Conservation (phyloP, 148 eudicot species). For the Rhododendron henanense region DNA sequence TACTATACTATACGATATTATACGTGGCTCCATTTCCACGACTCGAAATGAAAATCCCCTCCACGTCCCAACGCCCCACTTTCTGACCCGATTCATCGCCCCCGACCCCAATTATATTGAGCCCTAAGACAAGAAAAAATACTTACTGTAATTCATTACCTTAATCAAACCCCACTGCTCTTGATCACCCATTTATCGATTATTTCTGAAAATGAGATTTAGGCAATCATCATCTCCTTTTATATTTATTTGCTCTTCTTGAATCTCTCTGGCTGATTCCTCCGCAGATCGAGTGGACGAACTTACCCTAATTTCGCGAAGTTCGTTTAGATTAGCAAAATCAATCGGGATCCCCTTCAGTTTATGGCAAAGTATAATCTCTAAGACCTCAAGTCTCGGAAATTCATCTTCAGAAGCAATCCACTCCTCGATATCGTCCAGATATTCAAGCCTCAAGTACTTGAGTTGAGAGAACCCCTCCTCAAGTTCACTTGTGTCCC, state of each 20-base stretch:
- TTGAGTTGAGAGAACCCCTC: neutral
- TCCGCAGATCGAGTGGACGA: no score
- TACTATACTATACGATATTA: no score
- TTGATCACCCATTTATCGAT: no score
- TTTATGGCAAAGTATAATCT: fast-evolving
- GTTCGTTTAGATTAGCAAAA: neutral
- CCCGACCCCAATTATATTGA: no score
- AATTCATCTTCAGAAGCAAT: neutral
- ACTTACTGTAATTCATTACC: no score
- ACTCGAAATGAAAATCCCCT: no score
- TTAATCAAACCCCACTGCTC: no score
- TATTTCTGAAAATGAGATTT: neutral
- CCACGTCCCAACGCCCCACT: no score
- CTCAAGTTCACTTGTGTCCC: neutral
- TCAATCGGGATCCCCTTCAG: neutral
- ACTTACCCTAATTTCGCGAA: neutral
- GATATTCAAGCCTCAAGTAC: neutral
- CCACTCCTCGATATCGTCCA: neutral
- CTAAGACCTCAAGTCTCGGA: neutral
- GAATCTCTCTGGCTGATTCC: neutral
- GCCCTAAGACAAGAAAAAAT: no score
- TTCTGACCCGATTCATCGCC: no score
- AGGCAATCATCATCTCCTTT: neutral
- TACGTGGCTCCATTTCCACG: no score
- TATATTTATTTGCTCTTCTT: neutral